These are phyloP conservation scores for Leishmania lainsoni DNA, from an alignment of 208 protist genomes.

Conservation along the genomic window DNA sequence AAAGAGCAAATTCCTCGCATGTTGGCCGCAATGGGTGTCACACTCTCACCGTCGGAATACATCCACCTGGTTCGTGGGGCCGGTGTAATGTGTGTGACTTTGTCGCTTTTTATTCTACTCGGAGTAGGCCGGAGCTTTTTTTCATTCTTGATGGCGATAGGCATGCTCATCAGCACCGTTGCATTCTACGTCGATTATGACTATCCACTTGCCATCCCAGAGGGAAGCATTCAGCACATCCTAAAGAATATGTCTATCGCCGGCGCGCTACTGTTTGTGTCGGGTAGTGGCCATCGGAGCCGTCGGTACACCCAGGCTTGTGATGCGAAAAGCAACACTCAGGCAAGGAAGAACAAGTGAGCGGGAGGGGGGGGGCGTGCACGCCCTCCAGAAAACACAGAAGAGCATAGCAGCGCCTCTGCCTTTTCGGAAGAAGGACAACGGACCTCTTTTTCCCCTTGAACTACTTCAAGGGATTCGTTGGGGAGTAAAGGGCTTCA, in stretches of 20 bases:
- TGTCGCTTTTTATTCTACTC: conserved; percentile 82
- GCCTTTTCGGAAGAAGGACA: background rate
- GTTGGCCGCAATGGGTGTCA: conserved; percentile 27
- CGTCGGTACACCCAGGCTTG: conserved; percentile 34
- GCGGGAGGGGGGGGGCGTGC: background rate
- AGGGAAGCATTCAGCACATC: conserved; percentile 49
- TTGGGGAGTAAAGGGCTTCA: background rate
- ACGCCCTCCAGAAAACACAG: background rate
- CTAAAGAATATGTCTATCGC: conserved; percentile 65
- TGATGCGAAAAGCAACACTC: conserved; percentile 18
- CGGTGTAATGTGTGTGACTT: conserved; percentile 65
- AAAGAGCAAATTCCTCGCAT: conserved; percentile 71
- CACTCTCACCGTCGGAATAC: conserved; percentile 46
- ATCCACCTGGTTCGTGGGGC: conserved; percentile 50
- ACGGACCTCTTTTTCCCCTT: background rate
- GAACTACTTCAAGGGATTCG: background rate
- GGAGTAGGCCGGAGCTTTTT: conserved; percentile 84
- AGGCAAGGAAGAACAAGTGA: conserved; percentile 58
- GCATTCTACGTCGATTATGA: conserved; percentile 66
- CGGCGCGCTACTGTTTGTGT: conserved; percentile 76
- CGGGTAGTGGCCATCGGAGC: conserved; percentile 58
- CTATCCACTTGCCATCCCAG: conserved; percentile 29
- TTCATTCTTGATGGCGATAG: conserved; percentile 64
- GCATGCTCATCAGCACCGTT: conserved; percentile 52
- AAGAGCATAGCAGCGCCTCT: background rate